Base-by-base conservation (phyloP, 2,329 filamentous ascomycete species). In the Sporothrix euskadiensis region DNA sequence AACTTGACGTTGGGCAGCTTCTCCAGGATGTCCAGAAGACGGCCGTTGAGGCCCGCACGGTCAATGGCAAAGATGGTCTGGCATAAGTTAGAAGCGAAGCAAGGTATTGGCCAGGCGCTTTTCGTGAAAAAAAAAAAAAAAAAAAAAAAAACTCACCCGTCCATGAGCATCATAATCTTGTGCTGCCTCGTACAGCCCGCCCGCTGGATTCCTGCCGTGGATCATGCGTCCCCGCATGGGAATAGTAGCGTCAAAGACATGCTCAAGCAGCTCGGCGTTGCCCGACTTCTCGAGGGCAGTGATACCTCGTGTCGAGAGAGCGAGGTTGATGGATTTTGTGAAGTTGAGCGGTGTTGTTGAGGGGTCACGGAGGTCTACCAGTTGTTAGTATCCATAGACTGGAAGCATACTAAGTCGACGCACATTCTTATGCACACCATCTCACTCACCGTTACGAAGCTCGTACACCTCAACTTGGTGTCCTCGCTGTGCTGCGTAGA, bases 181-280 rank as follows among this genome's bases (percentile, higher is more conserved):
- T n/a, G 92, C 84, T 74, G 90, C 88, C 78, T 95, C 90, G 78
- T 90, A 93, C 65, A 97, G 82, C 32, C 88, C 82, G 4, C 93
- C 93, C 22, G 87, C 83, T 9, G 87, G 85, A 26, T 85, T 85
- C 78, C 85, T 86, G 47, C 93, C 90, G 80, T 99, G 96, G 76
- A 99, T 97, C 96, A 99, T 99, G 35, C 96, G 93, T 14, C 94
- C 96, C 80, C 92, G 86, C 94, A 99, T 98, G 12, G 95, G 94
- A 74, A 98, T 94, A 0, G 94, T 95, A 70, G 91, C 89, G 0
- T 84, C 84, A 78, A 97, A 86, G 44, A 98, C 89, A 77, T 90
- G 86, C 14, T 94, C 87, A 44, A 97, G 84, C 49, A 98, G 87
- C 3, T 85, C 87, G 3, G 88, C 83, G 44, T 90, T 87, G 35